Percentiles rank a stretch among this genome's conserved stretches.
These are phyloP conservation scores for Pythium phragmitis DNA, from an alignment of 352 stramenopile genomes.

Conservation along the genomic window DNA sequence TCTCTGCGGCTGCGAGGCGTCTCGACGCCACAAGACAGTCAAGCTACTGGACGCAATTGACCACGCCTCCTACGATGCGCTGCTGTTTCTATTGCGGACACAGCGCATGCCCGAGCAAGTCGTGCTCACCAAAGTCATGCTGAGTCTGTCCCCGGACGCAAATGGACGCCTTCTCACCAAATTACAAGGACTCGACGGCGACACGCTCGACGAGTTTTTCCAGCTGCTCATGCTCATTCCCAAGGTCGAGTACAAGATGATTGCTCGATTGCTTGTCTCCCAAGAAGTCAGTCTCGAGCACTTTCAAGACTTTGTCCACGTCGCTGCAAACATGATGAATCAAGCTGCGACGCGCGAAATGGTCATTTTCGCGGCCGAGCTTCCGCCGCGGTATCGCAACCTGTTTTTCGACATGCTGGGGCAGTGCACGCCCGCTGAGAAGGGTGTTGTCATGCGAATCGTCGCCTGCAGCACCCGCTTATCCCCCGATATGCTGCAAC, in stretches of 20 bases:
- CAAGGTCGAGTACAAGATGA: conserved; percentile 55
- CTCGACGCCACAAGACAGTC: conserved; percentile 44
- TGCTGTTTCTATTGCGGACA: conserved; percentile 53
- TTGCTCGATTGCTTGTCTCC: conserved; percentile 54
- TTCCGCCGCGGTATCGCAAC: conserved; percentile 38
- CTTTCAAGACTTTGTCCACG: conserved; percentile 42
- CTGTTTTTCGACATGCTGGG: conserved; percentile 53
- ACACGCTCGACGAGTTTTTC: conserved; percentile 63
- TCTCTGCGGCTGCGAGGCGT: conserved; percentile 39
- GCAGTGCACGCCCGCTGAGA: conserved; percentile 41
- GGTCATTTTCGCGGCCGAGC: conserved; percentile 52
- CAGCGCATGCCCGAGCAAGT: conserved; percentile 60
- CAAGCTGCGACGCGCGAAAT: conserved; percentile 65
- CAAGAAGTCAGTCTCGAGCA: conserved; percentile 40
- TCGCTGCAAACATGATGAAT: conserved; percentile 69
- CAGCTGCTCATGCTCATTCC: conserved; percentile 60
- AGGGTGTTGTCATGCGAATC: conserved; percentile 57
- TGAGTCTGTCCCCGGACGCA: conserved; percentile 41
- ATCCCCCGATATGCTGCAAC: conserved; percentile 37
- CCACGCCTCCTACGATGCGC: conserved; percentile 28
- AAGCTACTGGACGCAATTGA: conserved; percentile 45
- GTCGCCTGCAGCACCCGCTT: conserved; percentile 50
- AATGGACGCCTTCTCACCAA: conserved; percentile 53
- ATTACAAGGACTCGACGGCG: conserved; percentile 33
- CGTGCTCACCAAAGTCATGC: conserved; percentile 57